Conservation (phyloP, 2,329 filamentous ascomycete genomes). For the Coleophoma cylindrospora region DNA sequence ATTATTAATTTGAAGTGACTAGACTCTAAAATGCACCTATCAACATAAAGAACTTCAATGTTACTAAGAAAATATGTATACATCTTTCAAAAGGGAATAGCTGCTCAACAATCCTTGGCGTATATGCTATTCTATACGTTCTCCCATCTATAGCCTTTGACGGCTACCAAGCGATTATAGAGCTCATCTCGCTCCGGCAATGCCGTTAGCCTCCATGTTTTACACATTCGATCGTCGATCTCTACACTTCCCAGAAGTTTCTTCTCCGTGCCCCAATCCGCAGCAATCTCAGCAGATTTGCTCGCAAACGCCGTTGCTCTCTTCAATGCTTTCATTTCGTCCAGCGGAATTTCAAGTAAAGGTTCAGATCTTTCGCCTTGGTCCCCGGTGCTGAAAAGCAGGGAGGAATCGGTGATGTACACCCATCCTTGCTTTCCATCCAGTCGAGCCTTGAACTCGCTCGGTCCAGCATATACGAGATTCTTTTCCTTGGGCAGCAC, state of each 20-base stretch:
- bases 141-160: constrained; percentile 81
- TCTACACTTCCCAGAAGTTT: constrained; percentile 65
- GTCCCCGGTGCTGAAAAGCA: constrained; percentile 52
- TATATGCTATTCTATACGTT: constrained; percentile 43
- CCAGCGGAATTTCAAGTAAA: constrained; percentile 55
- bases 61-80: too few species aligned
- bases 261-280: constrained; percentile 68
- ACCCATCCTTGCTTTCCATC: constrained; percentile 67
- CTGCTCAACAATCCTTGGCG: too few species aligned
- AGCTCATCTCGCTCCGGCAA: constrained; percentile 67
- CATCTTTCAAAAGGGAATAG: too few species aligned
- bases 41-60: too few species aligned
- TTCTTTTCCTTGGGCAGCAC: constrained; percentile 45
- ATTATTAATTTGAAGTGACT: too few species aligned
- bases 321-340: constrained; percentile 64
- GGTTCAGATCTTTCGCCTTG: constrained; percentile 28
- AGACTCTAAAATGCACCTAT: too few species aligned
- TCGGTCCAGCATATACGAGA: constrained; percentile 54
- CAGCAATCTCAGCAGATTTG: constrained; percentile 75
- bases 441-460: constrained; percentile 68
- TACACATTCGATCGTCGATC: constrained; percentile 51
- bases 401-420: constrained; percentile 61
- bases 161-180: constrained; percentile 71
- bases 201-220: constrained; percentile 61
- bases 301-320: constrained; percentile 69